Evolutionary conservation across 139 green algal genomes (phyloP), one percentile per base, ranked within the genome.

Genomic region (Desmodesmus armatus): DNA sequence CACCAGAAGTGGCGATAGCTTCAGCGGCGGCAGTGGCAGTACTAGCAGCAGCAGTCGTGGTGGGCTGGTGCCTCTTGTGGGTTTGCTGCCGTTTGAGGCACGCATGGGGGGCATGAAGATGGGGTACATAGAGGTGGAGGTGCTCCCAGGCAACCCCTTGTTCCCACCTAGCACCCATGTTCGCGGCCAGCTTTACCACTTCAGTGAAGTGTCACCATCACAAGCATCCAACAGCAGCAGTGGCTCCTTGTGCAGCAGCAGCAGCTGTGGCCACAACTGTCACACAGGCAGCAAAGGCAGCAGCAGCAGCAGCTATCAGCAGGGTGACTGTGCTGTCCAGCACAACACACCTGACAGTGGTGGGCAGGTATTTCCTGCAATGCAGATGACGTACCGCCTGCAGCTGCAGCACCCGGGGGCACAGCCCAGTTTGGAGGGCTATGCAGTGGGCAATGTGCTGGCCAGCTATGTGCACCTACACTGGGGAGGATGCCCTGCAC

Each of bases 381-480:
- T 65, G 79, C 67, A 33, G n/a, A 6, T 23, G 25, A 79, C 65
- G 5, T 85, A 85, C 47, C 27, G 43, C 7, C 39, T 75, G 35
- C 44, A 21, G 43, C 51, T 39, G 51, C 33, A 72, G 27, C 15
- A 40, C 23, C 63, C 80, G 25, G 80, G 66, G 13, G 80, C 80
- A 23, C 25, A 41, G 9, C 35, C 66, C 9, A 25, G 23, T 15
- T 39, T 66, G 33, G 94, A 97, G 74, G 95, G 95, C 9, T 98
- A 94, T 81, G 86, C 72, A 29, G 53, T 60, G 60, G 69, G 84
- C 21, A 91, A 92, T 72, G 93, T 96, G 35, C 85, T 98, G 35
- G 95, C 90, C 41, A 94, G 87, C 66, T 96, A 96, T 65, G 91
- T 97, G 33, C 95, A 98, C 85, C 80, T 98, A 37, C 94, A 98